Conservation (phyloP, 169 alveolate genomes). For the Babesia gibsoni region DNA sequence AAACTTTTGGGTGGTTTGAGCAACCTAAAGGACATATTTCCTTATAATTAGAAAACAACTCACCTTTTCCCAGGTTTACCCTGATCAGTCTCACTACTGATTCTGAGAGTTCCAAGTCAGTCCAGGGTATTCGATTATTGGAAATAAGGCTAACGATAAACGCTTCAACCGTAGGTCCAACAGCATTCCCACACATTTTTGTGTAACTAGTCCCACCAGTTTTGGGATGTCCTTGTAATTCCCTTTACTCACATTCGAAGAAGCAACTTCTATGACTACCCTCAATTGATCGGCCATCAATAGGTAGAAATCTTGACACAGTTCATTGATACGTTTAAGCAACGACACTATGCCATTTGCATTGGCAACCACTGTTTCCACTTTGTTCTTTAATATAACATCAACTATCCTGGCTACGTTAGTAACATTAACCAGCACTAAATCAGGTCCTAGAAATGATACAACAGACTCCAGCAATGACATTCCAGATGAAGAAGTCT, state of each 20-base stretch:
- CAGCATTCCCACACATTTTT: neutral
- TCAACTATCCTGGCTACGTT: neutral
- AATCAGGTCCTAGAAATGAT: constrained; percentile 15
- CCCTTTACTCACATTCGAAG: neutral
- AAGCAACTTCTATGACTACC: neutral
- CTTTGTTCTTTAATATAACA: neutral
- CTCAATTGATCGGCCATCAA: neutral
- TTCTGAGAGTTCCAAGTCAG: neutral
- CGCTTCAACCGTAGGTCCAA: constrained; percentile 7
- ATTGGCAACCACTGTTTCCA: neutral
- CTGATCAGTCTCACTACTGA: neutral
- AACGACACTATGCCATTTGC: neutral
- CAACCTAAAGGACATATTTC: neutral
- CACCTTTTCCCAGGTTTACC: constrained; percentile 1
- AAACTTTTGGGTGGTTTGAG: constrained; percentile 15
- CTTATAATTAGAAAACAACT: neutral
- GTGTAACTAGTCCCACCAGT: neutral
- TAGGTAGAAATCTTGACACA: constrained; percentile 17
- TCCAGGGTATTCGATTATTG: neutral
- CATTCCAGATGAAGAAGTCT: neutral
- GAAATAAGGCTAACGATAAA: neutral
- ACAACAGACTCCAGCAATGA: neutral
- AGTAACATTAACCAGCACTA: neutral
- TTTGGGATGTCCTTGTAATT: neutral
- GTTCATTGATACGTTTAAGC: neutral